phyloP scores from a whole-genome alignment of 2,329 filamentous ascomycete genomes.

The Pseudogymnoascus sp. region DNA sequence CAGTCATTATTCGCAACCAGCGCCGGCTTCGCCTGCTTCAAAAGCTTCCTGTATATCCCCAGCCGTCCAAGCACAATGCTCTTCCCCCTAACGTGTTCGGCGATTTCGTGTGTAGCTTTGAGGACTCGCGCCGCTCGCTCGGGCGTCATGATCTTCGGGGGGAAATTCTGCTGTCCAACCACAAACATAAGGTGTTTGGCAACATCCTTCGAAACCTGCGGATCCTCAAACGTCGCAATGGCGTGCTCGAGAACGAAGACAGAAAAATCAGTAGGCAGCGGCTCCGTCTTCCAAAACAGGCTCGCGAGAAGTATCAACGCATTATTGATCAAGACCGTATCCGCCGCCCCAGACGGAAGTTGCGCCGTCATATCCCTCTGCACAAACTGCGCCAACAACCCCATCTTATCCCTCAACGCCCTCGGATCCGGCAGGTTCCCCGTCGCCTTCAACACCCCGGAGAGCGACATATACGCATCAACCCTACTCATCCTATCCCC shows the following conservation, averaged over 20 bases:
- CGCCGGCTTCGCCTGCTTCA: slow-evolving; percentile 58
- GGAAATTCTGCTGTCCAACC: slow-evolving; percentile 71
- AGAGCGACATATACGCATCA: slow-evolving; percentile 79
- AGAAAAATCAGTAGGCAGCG: slow-evolving; percentile 69
- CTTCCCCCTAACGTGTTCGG: slow-evolving; percentile 67
- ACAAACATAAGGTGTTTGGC: slow-evolving; percentile 73
- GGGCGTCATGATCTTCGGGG: slow-evolving; percentile 61
- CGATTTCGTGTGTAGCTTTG: slow-evolving; percentile 60
- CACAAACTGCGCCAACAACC: slow-evolving; percentile 70
- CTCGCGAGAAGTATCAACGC: slow-evolving; percentile 69
- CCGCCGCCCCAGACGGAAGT: slow-evolving; percentile 44
- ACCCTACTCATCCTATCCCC: slow-evolving; percentile 62
- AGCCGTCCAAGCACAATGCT: slow-evolving; percentile 71
- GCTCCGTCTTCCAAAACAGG: slow-evolving; percentile 64
- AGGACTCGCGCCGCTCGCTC: slow-evolving; percentile 65
- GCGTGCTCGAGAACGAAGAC: slow-evolving; percentile 73
- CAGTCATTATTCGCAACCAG: slow-evolving; percentile 70
- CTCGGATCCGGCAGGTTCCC: slow-evolving; percentile 71
- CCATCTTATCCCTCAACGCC: slow-evolving; percentile 66
- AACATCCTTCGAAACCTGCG: slow-evolving; percentile 63
- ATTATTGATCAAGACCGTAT: slow-evolving; percentile 65
- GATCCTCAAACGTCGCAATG: slow-evolving; percentile 63
- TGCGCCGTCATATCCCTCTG: slow-evolving; percentile 67
- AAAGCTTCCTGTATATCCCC: slow-evolving; percentile 66
- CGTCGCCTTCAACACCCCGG: slow-evolving; percentile 67